Evolutionary conservation across 2,329 filamentous ascomycete genomes (phyloP).

Genomic region (Claviceps capensis): DNA sequence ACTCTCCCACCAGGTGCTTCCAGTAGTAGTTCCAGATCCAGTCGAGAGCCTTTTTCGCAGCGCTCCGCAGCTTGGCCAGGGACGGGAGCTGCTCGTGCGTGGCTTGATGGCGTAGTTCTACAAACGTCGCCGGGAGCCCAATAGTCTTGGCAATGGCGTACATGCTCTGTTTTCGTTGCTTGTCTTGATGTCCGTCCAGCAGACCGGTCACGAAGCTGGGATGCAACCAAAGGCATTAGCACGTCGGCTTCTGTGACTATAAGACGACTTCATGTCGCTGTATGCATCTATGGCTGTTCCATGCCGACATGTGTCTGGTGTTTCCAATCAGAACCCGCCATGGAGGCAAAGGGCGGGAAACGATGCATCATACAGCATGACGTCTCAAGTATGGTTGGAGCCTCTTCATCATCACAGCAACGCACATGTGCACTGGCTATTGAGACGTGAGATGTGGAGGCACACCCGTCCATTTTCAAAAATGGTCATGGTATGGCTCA

Average conservation of each 20-base stretch:
- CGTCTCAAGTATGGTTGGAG: neutral
- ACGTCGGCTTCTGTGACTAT: neutral
- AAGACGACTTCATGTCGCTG: neutral
- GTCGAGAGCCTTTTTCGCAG: conserved; percentile 53
- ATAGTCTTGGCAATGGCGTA: conserved; percentile 56
- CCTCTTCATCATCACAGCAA: too few species aligned
- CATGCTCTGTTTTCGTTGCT: conserved; percentile 56
- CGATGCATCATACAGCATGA: neutral
- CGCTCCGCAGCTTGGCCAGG: conserved; percentile 56
- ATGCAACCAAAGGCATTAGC: neutral
- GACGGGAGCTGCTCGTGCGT: conserved; percentile 81
- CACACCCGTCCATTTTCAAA: too few species aligned
- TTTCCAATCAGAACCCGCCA: neutral
- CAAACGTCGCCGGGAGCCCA: conserved; percentile 62
- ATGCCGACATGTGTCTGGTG: neutral
- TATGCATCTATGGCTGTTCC: neutral
- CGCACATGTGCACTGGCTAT: too few species aligned
- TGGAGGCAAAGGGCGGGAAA: neutral
- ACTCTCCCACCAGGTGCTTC: conserved; percentile 32
- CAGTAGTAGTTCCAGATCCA: conserved; percentile 94
- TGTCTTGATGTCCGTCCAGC: conserved; percentile 59
- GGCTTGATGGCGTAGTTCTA: conserved; percentile 78
- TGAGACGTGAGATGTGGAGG: too few species aligned
- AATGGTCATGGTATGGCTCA: too few species aligned
- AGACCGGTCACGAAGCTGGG: conserved; percentile 66